phyloP scores from a whole-genome alignment of 371 early-diverging fungal genomes.

The Circinella umbellata region DNA sequence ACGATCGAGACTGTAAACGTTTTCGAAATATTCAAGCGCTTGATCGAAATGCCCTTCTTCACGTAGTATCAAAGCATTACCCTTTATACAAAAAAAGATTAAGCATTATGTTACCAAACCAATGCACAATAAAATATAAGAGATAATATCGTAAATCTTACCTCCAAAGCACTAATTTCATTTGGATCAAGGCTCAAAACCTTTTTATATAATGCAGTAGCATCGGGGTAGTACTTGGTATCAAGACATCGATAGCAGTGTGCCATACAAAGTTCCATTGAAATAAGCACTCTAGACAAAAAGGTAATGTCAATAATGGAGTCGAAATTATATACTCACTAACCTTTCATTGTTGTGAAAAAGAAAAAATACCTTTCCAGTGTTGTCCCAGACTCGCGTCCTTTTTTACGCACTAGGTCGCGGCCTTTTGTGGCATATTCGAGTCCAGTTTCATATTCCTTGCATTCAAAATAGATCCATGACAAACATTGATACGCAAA shows the following conservation, averaged over 20 bases:
- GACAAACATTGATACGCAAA: constrained; percentile 59
- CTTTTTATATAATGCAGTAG: constrained; percentile 55
- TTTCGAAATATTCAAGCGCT: constrained; percentile 57
- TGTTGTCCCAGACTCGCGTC: constrained; percentile 35
- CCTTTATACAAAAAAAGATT: constrained; percentile 19
- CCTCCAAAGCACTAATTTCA: constrained; percentile 58
- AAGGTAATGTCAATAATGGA: background rate
- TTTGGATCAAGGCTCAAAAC: constrained; percentile 53
- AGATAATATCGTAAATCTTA: constrained; percentile 11
- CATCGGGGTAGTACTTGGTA: constrained; percentile 55
- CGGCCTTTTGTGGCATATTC: constrained; percentile 63
- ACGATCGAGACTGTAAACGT: constrained; percentile 52
- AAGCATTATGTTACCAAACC: too few relatives aligned
- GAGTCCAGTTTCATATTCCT: constrained; percentile 64
- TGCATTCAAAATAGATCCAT: constrained; percentile 58
- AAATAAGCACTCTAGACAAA: constrained; percentile 47
- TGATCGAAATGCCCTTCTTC: constrained; percentile 54
- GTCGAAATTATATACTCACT: background rate
- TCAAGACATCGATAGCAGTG: constrained; percentile 64
- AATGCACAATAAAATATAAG: too few relatives aligned
- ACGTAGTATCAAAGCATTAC: constrained; percentile 40
- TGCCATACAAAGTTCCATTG: constrained; percentile 69
- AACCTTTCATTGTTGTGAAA: too few relatives aligned
- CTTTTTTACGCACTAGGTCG: constrained; percentile 42
- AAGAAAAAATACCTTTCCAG: constrained; percentile 42